Base-by-base conservation (phyloP, 768 basidiomycete species). In the Xerocomus potaroensis region DNA sequence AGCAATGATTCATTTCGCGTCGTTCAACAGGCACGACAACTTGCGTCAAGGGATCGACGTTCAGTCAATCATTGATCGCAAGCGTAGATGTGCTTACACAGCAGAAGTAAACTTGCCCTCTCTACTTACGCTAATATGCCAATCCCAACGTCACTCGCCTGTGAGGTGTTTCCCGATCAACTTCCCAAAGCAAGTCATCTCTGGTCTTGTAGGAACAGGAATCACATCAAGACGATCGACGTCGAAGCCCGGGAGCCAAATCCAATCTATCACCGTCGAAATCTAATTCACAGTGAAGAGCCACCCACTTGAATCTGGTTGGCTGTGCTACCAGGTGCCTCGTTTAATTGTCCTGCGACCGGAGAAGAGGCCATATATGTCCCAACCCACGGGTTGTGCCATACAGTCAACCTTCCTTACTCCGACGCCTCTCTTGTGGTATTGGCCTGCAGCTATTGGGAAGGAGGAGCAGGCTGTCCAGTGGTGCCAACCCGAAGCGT, bases 191-290 rank as follows among this genome's bases (percentile, higher is more conserved):
- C 44, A 45, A 60, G 35, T 46, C 32, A 47, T 38, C 51, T 51
- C 48, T 57, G 48, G 16, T 19, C 35, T 16, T 39, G 54, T 26
- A 57, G 50, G 48, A 60, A 53, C 23, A 14, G 36, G 49, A 57
- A 50, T 48, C 27, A 19, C 32, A 54, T 62, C 48, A 52, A 23
- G 8, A 16, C 35, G 61, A 62, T 61, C 61, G 61, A 58, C 54
- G 35, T 50, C 60, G 55, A 60, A 57, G 55, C 48, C 18, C 34
- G 40, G 27, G 29, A 34, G 39, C 42, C 42, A 47, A 34, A 52
- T 49, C 35, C 50, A 36, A 46, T 43, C 45, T 35, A 55, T 57
- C 53, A 23, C 48, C 49, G 50, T 53, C 51, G 35, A 47, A 41
- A 45, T 12, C 37, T 40, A 46, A 49, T 61, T 38, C 46, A 50